Evolutionary conservation across 257 asterid species (phyloP).

Genomic region (Solanum corneliomulleri): DNA sequence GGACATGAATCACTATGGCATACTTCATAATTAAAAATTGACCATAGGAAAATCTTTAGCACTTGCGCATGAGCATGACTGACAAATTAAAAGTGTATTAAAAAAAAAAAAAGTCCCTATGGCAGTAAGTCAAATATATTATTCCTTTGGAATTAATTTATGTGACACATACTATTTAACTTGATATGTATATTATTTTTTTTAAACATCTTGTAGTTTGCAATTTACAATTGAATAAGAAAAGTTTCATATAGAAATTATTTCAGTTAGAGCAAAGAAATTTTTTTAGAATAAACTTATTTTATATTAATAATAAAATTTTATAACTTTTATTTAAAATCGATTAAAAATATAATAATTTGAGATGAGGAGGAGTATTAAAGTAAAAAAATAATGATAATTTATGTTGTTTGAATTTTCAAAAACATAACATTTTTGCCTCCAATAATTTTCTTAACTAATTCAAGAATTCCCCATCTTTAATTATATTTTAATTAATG

Average conservation of each 20-base stretch:
- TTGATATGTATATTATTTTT: no score
- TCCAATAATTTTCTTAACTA: neutral
- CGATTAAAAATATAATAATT: neutral
- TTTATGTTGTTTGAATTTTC: neutral
- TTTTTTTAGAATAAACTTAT: neutral
- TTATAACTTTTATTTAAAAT: neutral
- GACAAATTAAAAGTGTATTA: neutral
- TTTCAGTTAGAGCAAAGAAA: neutral
- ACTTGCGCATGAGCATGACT: neutral
- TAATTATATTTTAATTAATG: neutral
- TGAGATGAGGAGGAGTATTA: neutral
- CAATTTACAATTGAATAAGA: no score
- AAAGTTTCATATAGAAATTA: no score
- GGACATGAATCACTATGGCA: neutral
- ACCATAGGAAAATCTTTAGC: neutral
- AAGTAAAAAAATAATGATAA: neutral
- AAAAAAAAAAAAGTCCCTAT: neutral
- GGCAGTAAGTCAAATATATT: neutral
- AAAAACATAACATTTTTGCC: neutral
- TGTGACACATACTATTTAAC: rapidly evolving
- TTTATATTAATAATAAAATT: neutral
- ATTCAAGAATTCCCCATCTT: neutral
- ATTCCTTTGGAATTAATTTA: no score
- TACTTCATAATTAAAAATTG: neutral
- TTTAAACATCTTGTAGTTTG: no score